Evolutionary conservation across 176 grass and related monocot genomes (phyloP).

Genomic region (Carex littledalei): DNA sequence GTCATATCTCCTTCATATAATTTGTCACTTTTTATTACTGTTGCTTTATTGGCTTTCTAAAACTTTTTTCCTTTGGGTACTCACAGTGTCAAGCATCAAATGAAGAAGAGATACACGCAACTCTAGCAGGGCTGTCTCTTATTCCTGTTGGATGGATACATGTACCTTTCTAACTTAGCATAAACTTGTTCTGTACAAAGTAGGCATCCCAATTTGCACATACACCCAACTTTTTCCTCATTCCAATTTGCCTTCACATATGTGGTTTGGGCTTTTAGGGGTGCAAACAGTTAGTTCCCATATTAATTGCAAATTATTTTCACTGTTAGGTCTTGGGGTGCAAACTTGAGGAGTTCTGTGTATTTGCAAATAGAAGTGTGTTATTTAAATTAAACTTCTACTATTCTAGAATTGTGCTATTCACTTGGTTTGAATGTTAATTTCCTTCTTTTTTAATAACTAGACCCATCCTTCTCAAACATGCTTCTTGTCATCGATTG

Average conservation of each 20-base stretch:
- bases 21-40: background rate
- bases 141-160: constrained; percentile 95
- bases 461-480: constrained; percentile 96
- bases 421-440: background rate
- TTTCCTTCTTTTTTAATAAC: background rate
- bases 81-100: constrained; percentile 78
- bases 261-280: background rate
- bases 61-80: constrained; percentile 1
- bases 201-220: background rate
- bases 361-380: background rate
- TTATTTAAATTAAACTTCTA: background rate
- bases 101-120: constrained; percentile 92
- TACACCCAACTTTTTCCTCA: background rate
- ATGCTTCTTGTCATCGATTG: constrained; percentile 93
- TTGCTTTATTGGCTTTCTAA: background rate
- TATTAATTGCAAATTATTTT: background rate
- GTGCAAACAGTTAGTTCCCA: background rate
- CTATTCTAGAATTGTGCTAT: background rate
- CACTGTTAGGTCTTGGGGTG: background rate
- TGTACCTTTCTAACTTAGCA: constrained; percentile 31
- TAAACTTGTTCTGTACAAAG: constrained; percentile 2
- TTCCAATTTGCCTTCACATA: background rate
- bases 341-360: background rate
- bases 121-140: constrained; percentile 79
- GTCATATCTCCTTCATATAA: background rate